Conservation (phyloP, 108 stramenopile genomes). For the Cyclotella distinguenda region DNA sequence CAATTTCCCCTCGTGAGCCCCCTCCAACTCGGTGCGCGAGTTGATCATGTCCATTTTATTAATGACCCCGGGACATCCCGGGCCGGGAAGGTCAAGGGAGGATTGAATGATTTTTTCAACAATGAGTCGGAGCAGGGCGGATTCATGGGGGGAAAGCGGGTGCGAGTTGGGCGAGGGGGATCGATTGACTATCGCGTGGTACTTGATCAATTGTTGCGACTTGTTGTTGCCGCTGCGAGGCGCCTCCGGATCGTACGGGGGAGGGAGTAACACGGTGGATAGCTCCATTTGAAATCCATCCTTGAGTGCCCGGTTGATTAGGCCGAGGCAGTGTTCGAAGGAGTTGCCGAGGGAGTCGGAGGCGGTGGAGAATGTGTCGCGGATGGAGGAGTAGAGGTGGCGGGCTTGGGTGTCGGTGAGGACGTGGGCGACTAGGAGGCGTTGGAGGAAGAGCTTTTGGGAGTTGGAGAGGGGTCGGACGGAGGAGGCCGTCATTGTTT, state of each 20-base stretch:
- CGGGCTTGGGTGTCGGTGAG: constrained; percentile 53
- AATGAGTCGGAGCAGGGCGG: constrained; percentile 52
- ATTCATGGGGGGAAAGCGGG: constrained; percentile 43
- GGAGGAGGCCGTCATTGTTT: background rate
- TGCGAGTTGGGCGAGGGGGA: constrained; percentile 37
- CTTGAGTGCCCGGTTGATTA: constrained; percentile 60
- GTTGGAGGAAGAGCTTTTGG: constrained; percentile 72
- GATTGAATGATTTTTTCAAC: constrained; percentile 53
- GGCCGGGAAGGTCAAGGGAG: constrained; percentile 3
- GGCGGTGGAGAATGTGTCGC: constrained; percentile 36
- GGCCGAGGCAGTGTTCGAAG: constrained; percentile 51
- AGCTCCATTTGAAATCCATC: constrained; percentile 69
- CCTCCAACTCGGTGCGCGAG: constrained; percentile 51
- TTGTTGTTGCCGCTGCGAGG: background rate
- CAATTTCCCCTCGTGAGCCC: constrained; percentile 45
- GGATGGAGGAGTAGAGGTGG: constrained; percentile 40
- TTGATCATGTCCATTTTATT: constrained; percentile 63
- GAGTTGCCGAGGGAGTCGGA: constrained; percentile 28
- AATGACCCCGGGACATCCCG: constrained; percentile 30
- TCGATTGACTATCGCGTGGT: constrained; percentile 63
- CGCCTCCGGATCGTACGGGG: constrained; percentile 21
- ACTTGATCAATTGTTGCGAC: constrained; percentile 22
- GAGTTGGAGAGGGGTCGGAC: constrained; percentile 53
- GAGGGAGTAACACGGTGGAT: constrained; percentile 50
- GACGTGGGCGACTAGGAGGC: constrained; percentile 62